Evolutionary conservation across 2,329 filamentous ascomycete genomes (phyloP).

Genomic region (Aureobasidium musti): DNA sequence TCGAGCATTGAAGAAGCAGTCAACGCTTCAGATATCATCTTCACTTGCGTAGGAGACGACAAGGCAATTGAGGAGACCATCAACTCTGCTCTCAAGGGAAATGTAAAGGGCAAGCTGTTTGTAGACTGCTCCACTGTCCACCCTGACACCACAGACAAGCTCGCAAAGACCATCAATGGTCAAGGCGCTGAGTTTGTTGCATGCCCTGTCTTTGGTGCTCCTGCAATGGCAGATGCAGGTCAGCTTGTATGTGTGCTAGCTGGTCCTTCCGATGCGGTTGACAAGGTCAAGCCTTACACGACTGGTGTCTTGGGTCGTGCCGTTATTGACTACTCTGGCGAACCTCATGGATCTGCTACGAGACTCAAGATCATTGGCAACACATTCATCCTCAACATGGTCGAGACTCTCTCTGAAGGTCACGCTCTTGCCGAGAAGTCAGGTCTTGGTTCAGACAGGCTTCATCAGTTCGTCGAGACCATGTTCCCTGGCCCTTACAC

Average conservation of each 20-base stretch:
- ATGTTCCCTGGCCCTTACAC: slow-evolving; percentile 76
- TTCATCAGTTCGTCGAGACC: slow-evolving; percentile 70
- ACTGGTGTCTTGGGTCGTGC: slow-evolving; percentile 69
- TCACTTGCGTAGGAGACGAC: slow-evolving; percentile 80
- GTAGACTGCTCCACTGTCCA: slow-evolving; percentile 88
- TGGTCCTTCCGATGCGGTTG: slow-evolving; percentile 61
- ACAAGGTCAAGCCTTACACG: slow-evolving; percentile 68
- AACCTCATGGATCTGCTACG: slow-evolving; percentile 68
- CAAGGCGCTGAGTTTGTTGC: slow-evolving; percentile 74
- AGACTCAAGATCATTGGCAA: slow-evolving; percentile 83
- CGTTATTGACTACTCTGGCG: slow-evolving; percentile 69
- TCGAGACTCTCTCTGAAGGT: slow-evolving; percentile 76
- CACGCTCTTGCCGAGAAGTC: slow-evolving; percentile 78
- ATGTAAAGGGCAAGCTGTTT: slow-evolving; percentile 70
- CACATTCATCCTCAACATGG: slow-evolving; percentile 80
- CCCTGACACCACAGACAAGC: slow-evolving; percentile 71
- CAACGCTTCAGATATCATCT: slow-evolving; percentile 71
- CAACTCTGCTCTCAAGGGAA: slow-evolving; percentile 54
- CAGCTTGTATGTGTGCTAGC: slow-evolving; percentile 73
- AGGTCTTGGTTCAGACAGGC: slow-evolving; percentile 68
- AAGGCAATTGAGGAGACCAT: slow-evolving; percentile 67
- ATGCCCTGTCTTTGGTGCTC: slow-evolving; percentile 71
- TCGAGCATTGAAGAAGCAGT: slow-evolving; percentile 67
- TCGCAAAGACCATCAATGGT: slow-evolving; percentile 60
- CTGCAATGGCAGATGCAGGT: slow-evolving; percentile 69